Base-by-base conservation (phyloP, 352 stramenopile genomes). In the Saprolegnia diclina region DNA sequence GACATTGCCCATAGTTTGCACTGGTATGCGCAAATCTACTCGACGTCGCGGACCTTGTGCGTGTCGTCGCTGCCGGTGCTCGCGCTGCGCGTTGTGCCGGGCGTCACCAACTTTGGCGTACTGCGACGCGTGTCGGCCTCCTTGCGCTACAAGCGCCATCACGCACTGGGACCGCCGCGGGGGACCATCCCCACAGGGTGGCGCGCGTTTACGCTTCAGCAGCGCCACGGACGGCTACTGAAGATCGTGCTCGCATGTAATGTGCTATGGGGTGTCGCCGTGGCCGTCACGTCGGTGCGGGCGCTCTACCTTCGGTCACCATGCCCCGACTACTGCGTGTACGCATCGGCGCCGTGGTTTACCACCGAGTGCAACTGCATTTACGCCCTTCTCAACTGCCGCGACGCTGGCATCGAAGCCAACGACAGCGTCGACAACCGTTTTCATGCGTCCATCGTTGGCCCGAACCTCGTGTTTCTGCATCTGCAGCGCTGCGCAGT, bases 341-440 rank as follows among this genome's bases (percentile, higher is more conserved):
- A 46, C 14, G 21, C 22, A 21, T 65, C 57, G 10, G n/a, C 29
- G 7, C 57, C 57, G 26, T 65, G 57, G 57, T 53, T 65, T 24
- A 38, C 32, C 13, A 65, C 6, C 22, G 24, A 21, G 3, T 65
- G 57, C 45, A 65, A 65, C 26, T 65, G 57, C 45, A 65, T 65
- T 22, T 65, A 65, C 45, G 26, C 37, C 1, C 45, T 18, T 14
- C 19, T 65, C 14, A 40, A 65, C 22, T 65, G 57, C 26, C 13
- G 13, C 16, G 42, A 48, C 18, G 13, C 4, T n/a, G 42, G 42
- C 42, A n/a, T 48, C 11, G 52, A 16, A 59, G 11, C 24, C 11
- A 11, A 24, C 35, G 52, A 42, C 52, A 59, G 13, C 35, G 9
- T 59, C 35, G 52, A 59, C 35, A 9, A 24, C 7, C 13, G 13